Conservation (phyloP, 1,284 basidiomycete species). For the Taiwanofungus camphoratus region DNA sequence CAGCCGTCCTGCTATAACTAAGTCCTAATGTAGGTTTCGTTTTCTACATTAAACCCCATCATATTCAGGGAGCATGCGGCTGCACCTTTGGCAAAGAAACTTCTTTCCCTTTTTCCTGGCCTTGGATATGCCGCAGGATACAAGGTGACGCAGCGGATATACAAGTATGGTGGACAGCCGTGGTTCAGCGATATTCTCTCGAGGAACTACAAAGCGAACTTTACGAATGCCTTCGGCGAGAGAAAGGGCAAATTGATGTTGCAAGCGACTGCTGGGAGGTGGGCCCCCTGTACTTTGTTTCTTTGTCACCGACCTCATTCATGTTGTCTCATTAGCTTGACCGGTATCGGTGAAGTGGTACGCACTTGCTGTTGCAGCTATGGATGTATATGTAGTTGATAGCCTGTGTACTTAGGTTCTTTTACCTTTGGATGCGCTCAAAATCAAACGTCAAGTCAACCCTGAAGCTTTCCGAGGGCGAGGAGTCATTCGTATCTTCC, state of each 20-base stretch:
- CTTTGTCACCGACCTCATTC: not conserved
- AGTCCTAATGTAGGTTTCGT: conserved; percentile 56
- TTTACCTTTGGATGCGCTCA: conserved; percentile 91
- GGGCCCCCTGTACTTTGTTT: conserved; percentile 23
- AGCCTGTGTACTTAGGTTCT: conserved; percentile 51
- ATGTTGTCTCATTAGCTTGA: conserved; percentile 53
- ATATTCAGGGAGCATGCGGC: conserved; percentile 85
- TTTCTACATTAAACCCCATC: conserved; percentile 61
- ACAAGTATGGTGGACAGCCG: conserved; percentile 99
- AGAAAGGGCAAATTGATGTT: conserved; percentile 94
- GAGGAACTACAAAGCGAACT: conserved; percentile 69
- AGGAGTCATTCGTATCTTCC: conserved; percentile 84
- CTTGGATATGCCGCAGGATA: conserved; percentile 98
- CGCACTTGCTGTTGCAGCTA: conserved; percentile 24
- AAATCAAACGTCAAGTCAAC: conserved; percentile 98
- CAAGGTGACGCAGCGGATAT: conserved; percentile 90
- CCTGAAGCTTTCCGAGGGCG: conserved; percentile 93
- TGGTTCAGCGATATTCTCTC: conserved; percentile 94
- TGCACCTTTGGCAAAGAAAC: conserved; percentile 65
- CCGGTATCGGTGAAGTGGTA: conserved; percentile 96
- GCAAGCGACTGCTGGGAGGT: conserved; percentile 93
- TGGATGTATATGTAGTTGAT: not conserved
- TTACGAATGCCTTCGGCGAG: conserved; percentile 88
- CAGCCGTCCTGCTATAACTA: not conserved
- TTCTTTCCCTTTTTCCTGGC: conserved; percentile 93